phyloP scores from a whole-genome alignment of 23 red algal species.

The Gracilaria caudata region DNA sequence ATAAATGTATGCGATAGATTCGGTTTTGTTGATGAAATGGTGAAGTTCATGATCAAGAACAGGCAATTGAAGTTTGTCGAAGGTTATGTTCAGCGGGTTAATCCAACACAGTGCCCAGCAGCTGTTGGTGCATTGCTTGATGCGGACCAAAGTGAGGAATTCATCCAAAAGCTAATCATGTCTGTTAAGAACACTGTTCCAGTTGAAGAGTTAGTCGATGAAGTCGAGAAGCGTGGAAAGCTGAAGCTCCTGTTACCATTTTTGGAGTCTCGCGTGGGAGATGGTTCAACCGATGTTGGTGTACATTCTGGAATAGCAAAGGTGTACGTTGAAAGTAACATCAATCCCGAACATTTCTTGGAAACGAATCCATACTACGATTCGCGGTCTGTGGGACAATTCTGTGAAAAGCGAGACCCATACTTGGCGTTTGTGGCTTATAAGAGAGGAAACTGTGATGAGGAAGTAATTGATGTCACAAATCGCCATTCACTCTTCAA shows the following conservation, averaged over 20 bases:
- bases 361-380: conserved; percentile 98
- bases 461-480: conserved; percentile 91
- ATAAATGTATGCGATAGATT: conserved; percentile 99
- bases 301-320: conserved; percentile 98
- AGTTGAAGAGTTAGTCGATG: conserved; percentile 80
- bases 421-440: conserved; percentile 92
- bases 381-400: conserved; percentile 84
- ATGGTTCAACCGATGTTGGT: conserved; percentile 90
- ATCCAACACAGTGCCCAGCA: conserved; percentile 84
- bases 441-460: conserved; percentile 90
- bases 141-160: conserved; percentile 87
- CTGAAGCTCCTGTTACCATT: conserved; percentile 88
- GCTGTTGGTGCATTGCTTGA: conserved; percentile 94
- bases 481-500: conserved; percentile 86
- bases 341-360: conserved; percentile 98
- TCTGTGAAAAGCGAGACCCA: conserved; percentile 97
- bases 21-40: conserved; percentile 92
- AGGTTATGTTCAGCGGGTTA: conserved; percentile 96
- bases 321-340: conserved; percentile 95
- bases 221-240: conserved; percentile 79
- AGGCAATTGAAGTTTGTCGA: conserved; percentile 93
- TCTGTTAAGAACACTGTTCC: conserved; percentile 96
- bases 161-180: conserved; percentile 90
- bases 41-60: conserved; percentile 98
- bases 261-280: conserved; percentile 89